Evolutionary conservation across 345 rosid genomes (phyloP).

Genomic region (Syzygium grande): DNA sequence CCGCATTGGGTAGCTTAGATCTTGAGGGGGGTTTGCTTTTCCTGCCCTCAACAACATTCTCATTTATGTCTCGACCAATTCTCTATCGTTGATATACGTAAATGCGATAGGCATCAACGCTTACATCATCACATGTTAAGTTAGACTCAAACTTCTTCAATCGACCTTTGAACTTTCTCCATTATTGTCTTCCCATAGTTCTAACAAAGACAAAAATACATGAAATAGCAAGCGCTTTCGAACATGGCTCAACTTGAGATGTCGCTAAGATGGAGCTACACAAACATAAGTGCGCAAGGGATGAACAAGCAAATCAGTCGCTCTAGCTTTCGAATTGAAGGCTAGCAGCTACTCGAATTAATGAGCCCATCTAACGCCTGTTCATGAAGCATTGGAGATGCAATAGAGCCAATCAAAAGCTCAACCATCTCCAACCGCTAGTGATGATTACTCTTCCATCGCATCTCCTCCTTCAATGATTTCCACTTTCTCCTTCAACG

Average conservation of each 20-base stretch:
- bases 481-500: conserved; percentile 10
- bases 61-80: no score
- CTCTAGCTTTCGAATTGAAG: not conserved
- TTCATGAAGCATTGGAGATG: not conserved
- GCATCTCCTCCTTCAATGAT: conserved; percentile 6
- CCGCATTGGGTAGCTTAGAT: no score
- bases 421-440: not conserved
- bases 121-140: no score
- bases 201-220: no score
- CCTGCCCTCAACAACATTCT: no score
- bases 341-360: not conserved
- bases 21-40: no score
- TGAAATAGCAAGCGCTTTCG: not conserved
- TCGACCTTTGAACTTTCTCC: no score
- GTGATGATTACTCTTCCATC: conserved; percentile 10
- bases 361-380: not conserved
- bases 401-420: not conserved
- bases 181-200: no score
- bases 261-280: not conserved
- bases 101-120: no score
- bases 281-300: not conserved
- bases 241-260: not conserved
- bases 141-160: no score
- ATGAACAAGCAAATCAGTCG: not conserved
- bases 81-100: no score